Evolutionary conservation across 1,139 yeast species (phyloP).

Genomic region (Yamadazyma triangularis): DNA sequence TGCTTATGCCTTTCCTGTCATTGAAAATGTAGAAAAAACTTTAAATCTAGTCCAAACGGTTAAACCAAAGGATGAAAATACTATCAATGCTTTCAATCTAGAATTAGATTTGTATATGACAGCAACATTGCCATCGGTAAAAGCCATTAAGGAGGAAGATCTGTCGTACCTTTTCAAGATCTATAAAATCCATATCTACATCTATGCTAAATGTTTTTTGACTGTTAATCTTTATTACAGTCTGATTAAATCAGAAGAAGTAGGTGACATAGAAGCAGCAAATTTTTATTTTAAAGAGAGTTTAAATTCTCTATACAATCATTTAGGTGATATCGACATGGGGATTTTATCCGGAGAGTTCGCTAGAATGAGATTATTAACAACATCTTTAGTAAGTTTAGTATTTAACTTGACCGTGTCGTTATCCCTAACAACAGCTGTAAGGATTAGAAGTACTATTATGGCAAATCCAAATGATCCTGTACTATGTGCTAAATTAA

Average conservation of each 20-base stretch:
- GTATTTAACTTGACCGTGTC: slow-evolving; percentile 4
- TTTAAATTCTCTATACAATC: slow-evolving; percentile 2
- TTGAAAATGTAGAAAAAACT: slow-evolving; percentile 1
- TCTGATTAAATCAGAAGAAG: slow-evolving; percentile 6
- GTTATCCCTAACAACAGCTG: slow-evolving; percentile 1
- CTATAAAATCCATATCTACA: slow-evolving; percentile 1
- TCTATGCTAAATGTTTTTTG: slow-evolving; percentile 3
- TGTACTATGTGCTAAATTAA: slow-evolving; percentile 1
- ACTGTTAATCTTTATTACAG: slow-evolving; percentile 1
- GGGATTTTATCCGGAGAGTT: slow-evolving; percentile 4
- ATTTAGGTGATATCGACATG: slow-evolving; percentile 5
- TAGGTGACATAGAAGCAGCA: slow-evolving; percentile 2
- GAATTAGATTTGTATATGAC: slow-evolving; percentile 1
- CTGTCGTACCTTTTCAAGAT: slow-evolving; percentile 7
- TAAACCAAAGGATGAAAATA: slow-evolving; percentile 1
- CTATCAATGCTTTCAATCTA: neutral
- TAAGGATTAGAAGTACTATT: slow-evolving; percentile 7
- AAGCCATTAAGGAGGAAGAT: neutral
- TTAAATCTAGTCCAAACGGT: slow-evolving; percentile 3
- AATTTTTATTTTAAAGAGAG: slow-evolving; percentile 4
- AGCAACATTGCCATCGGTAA: neutral
- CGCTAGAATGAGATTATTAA: slow-evolving; percentile 6
- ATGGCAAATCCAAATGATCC: neutral
- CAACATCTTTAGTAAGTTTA: slow-evolving; percentile 4
- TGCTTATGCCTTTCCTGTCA: slow-evolving; percentile 1